Conservation (phyloP, 2,329 filamentous ascomycete species). For the Sporothrix pallida region DNA sequence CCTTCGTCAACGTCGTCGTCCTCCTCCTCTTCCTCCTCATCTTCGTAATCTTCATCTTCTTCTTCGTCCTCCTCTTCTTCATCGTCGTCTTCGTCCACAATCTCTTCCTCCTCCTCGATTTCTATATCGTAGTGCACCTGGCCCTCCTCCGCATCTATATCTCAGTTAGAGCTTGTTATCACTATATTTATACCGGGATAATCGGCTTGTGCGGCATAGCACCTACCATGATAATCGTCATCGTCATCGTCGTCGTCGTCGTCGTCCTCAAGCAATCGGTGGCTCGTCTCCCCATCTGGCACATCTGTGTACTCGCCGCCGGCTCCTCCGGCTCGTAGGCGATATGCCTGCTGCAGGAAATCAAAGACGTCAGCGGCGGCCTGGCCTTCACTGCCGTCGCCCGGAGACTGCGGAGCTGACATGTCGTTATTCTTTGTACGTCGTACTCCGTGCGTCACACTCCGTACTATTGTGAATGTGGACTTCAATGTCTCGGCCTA, state of each 20-base stretch:
- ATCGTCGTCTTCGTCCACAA: conserved; percentile 35
- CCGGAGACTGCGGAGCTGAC: conserved; percentile 28
- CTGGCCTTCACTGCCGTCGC: background rate
- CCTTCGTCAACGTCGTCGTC: conserved; percentile 37
- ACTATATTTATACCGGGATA: background rate
- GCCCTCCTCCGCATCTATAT: conserved; percentile 35
- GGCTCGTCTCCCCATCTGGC: background rate
- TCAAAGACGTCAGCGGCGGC: conserved; percentile 14
- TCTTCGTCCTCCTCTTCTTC: conserved; percentile 31
- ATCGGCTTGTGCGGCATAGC: background rate
- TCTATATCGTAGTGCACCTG: conserved; percentile 36
- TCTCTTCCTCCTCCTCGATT: conserved; percentile 33
- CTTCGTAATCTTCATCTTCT: conserved; percentile 41
- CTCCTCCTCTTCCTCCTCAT: conserved; percentile 40
- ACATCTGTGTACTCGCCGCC: conserved; percentile 21
- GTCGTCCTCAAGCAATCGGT: conserved; percentile 36
- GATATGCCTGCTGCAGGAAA: conserved; percentile 19
- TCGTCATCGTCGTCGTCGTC: conserved; percentile 38
- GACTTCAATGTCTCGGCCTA: conserved; percentile 1
- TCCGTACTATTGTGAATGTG: no score
- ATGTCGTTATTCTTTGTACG: conserved; percentile 13
- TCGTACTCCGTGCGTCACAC: background rate
- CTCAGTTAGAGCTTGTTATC: background rate
- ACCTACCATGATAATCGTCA: conserved; percentile 26
- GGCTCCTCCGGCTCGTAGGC: background rate